phyloP scores from a whole-genome alignment of 352 stramenopile genomes.

The Aphanomyces euteiches region DNA sequence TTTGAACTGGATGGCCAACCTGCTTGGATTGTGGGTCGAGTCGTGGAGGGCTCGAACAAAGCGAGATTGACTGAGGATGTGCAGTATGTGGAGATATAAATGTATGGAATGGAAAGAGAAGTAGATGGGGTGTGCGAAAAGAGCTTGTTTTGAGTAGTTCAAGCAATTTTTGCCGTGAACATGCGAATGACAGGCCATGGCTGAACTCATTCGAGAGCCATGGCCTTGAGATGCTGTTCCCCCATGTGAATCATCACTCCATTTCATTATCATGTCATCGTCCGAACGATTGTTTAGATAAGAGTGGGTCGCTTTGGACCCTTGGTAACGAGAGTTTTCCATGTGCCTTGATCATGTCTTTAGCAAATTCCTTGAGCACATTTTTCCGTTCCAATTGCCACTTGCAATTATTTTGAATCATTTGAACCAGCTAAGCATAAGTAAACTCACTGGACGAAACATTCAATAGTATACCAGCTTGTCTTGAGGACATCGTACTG shows the following conservation, averaged over 20 bases:
- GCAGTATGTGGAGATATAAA: constrained; percentile 51
- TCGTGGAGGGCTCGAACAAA: constrained; percentile 70
- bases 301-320: constrained; percentile 2
- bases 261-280: not conserved
- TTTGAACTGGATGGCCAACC: constrained; percentile 81
- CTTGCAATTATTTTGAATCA: constrained; percentile 21
- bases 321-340: constrained; percentile 9
- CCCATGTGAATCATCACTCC: not conserved
- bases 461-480: not conserved
- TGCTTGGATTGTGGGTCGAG: constrained; percentile 91
- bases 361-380: constrained; percentile 6
- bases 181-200: constrained; percentile 21
- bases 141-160: constrained; percentile 28
- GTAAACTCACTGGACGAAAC: not conserved
- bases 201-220: constrained; percentile 3
- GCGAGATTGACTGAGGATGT: constrained; percentile 54
- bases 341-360: constrained; percentile 12
- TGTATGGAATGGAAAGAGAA: not conserved
- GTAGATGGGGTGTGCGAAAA: not conserved
- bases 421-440: not conserved
- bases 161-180: not conserved
- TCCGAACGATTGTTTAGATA: not conserved
- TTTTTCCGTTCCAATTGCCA: constrained; percentile 25
- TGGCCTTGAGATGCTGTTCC: constrained; percentile 18
- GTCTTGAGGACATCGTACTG: constrained; percentile 15